phyloP scores from a whole-genome alignment of 768 basidiomycete genomes.

The Inosperma sp. region DNA sequence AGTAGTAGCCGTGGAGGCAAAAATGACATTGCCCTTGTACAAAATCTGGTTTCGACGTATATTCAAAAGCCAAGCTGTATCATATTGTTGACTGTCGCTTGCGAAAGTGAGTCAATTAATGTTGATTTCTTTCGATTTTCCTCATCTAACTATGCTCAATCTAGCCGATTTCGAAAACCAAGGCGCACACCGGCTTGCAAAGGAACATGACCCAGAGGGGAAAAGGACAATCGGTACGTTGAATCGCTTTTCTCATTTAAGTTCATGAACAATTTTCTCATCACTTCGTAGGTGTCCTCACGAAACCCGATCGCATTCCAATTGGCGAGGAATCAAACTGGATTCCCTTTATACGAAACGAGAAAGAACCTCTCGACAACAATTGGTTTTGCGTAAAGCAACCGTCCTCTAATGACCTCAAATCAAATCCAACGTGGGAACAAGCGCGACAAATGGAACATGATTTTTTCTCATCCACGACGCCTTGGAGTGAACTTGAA shows the following conservation, averaged over 20 bases:
- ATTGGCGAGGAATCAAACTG: constrained; percentile 48
- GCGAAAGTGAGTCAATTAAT: constrained; percentile 48
- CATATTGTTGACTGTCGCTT: constrained; percentile 55
- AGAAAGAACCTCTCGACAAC: constrained; percentile 43
- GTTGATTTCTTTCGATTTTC: neutral
- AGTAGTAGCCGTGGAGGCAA: constrained; percentile 39
- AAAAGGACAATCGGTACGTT: constrained; percentile 65
- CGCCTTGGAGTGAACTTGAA: constrained; percentile 56
- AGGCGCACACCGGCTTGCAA: constrained; percentile 63
- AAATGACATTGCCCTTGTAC: constrained; percentile 58
- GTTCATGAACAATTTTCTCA: neutral
- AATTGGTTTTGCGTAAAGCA: constrained; percentile 58
- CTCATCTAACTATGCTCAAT: neutral
- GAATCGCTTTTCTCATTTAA: neutral
- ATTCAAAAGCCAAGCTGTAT: constrained; percentile 61
- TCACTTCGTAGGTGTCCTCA: constrained; percentile 52
- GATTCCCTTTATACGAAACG: constrained; percentile 52
- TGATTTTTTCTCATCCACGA: constrained; percentile 47
- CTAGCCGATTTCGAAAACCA: constrained; percentile 80
- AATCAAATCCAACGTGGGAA: constrained; percentile 50
- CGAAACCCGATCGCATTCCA: constrained; percentile 67
- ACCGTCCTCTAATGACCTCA: constrained; percentile 38
- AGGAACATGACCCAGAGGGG: constrained; percentile 55
- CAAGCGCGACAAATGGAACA: constrained; percentile 55
- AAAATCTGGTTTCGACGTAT: constrained; percentile 52